Evolutionary conservation across 2,329 filamentous ascomycete genomes (phyloP), one percentile per base, ranked within the genome.

Genomic region (Neonectria sp.): DNA sequence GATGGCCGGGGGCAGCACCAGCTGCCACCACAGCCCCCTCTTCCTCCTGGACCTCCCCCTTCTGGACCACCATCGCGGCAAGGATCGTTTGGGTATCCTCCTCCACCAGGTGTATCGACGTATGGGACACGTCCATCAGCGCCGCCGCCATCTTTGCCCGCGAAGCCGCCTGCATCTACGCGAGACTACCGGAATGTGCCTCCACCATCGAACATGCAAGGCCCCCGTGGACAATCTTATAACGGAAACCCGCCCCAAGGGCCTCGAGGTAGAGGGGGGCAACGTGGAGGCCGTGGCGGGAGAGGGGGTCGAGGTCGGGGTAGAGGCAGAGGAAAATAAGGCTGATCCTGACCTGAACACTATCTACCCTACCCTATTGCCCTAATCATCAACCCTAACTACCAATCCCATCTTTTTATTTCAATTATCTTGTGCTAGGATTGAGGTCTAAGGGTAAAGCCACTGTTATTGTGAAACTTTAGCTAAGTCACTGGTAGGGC

Each of bases 11-110:
- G 60, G 46, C 61, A 70, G 7, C 70, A 63, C 33, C 70, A 70
- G 48, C 63, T 67, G 56, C 63, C 73, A 51, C 69, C 58, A 27
- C 79, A 80, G 65, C 81, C 81, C 65, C 81, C 81, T 53, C 78
- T 82, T 25, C 81, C 81, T 63, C 77, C 79, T n/a, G 80, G 80
- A 43, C 81, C 79, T 48, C 80, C 80, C 49, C 81, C 81, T 45
- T 56, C 76, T 13, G 71, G 75, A 6, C 74, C 76, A 45, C 72
- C 75, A 17, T 68, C 72, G 4, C 68, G 70, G 21, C 70, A 69
- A 62, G 70, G 73, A 40, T 69, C 73, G 17, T 64, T 62, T 57
- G 65, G 69, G 46, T 65, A 74, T 55, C 72, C 71, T 49, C 75
- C 76, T 45, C 73, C 76, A n/a, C 71, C 74, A 7, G 71, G 73